Conservation (phyloP, 2,329 filamentous ascomycete species). For the Cyphellophora attinorum region DNA sequence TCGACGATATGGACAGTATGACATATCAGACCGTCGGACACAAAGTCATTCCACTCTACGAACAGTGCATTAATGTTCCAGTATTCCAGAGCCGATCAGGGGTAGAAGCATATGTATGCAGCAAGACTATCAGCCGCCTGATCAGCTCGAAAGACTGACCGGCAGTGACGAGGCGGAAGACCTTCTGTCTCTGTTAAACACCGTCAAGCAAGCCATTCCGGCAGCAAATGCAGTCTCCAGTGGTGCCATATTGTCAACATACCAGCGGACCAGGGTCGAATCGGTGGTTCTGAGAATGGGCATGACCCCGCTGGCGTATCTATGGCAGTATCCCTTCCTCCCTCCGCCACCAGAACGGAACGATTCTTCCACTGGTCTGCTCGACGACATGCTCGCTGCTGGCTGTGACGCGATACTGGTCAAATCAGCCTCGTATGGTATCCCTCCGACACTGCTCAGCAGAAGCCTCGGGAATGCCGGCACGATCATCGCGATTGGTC, state of each 20-base stretch:
- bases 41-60: constrained; percentile 74
- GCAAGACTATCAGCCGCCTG: constrained; percentile 54
- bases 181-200: constrained; percentile 63
- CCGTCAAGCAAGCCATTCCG: constrained; percentile 60
- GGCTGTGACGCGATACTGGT: constrained; percentile 83
- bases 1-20: constrained; percentile 76
- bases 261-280: constrained; percentile 93
- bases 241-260: constrained; percentile 87
- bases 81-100: too few relatives aligned
- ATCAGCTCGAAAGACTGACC: constrained; percentile 3
- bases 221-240: constrained; percentile 78
- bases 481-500: constrained; percentile 39
- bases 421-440: constrained; percentile 84
- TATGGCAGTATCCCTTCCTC: constrained; percentile 83
- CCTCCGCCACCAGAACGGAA: constrained; percentile 36
- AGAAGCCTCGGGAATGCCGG: constrained; percentile 57
- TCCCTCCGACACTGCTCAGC: constrained; percentile 76
- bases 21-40: constrained; percentile 99
- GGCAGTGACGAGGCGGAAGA: constrained; percentile 78
- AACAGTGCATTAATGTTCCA: too few relatives aligned
- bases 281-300: constrained; percentile 79
- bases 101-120: constrained; percentile 62
- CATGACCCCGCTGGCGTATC: constrained; percentile 69
- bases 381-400: constrained; percentile 70
- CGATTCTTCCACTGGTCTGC: constrained; percentile 37